A percentile compares a stretch with the other conserved stretches of the same genome.
Conservation (phyloP, 1,284 basidiomycete genomes). For the Microbotryum scabiosae region DNA sequence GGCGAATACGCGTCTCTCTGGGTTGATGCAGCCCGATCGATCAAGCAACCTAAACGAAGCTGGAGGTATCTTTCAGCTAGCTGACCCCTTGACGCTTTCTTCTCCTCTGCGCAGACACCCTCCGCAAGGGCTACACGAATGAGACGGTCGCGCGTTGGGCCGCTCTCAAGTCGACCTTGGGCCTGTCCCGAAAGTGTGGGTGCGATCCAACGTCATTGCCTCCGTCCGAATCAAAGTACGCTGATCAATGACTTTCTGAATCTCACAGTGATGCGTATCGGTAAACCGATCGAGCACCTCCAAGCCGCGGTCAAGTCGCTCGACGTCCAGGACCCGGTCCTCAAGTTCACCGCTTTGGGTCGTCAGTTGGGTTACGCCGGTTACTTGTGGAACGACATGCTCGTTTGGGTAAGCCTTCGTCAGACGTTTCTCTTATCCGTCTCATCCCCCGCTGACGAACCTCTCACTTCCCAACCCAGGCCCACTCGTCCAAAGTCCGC, state of each 20-base stretch:
- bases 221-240: neutral
- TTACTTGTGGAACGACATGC: conserved; percentile 73
- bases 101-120: conserved; percentile 19
- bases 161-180: conserved; percentile 43
- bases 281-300: conserved; percentile 89
- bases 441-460: conserved; percentile 41
- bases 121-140: conserved; percentile 42
- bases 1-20: neutral
- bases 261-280: conserved; percentile 76
- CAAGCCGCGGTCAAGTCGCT: conserved; percentile 73
- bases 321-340: conserved; percentile 49
- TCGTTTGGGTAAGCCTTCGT: conserved; percentile 64
- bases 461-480: conserved; percentile 36
- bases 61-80: too few relatives aligned
- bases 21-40: neutral
- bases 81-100: neutral
- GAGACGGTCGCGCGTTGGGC: conserved; percentile 41
- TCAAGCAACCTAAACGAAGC: too few relatives aligned
- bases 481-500: conserved; percentile 48
- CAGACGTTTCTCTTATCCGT: conserved; percentile 44
- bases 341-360: conserved; percentile 70
- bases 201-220: neutral
- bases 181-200: conserved; percentile 43
- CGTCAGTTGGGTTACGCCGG: conserved; percentile 84
- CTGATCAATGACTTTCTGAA: neutral